A percentile compares a stretch with the other conserved stretches of the same genome.
phyloP scores from a whole-genome alignment of 805 yeast species.

The Teunomyces barrocoloradensis region DNA sequence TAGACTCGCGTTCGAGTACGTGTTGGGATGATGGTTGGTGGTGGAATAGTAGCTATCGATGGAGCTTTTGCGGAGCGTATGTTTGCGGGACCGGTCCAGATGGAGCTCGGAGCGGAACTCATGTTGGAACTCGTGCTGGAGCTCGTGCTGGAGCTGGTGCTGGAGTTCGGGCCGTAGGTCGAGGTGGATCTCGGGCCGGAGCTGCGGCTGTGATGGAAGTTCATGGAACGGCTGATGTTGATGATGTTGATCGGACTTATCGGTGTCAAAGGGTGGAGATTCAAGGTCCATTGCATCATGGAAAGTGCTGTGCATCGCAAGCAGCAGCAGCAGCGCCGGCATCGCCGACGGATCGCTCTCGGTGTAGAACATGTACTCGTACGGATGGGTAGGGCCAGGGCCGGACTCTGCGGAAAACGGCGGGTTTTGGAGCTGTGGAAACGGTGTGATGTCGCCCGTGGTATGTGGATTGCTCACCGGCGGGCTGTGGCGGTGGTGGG shows the following conservation, averaged over 20 bases:
- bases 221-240: no score
- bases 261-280: not conserved
- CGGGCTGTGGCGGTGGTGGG: no score
- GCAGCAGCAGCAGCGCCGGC: no score
- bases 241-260: not conserved
- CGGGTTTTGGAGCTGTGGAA: no score
- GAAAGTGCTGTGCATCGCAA: not conserved
- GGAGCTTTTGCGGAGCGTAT: slow-evolving; percentile 9
- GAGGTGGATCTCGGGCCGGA: not conserved
- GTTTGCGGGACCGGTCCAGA: not conserved
- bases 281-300: not conserved
- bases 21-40: slow-evolving; percentile 6
- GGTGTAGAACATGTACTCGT: no score
- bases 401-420: no score
- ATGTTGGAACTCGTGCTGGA: not conserved
- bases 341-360: no score
- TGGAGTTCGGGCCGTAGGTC: not conserved
- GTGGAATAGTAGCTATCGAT: slow-evolving; percentile 17
- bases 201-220: not conserved
- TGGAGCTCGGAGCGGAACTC: not conserved
- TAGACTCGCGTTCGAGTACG: slow-evolving; percentile 9
- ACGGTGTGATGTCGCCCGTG: no score
- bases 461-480: no score
- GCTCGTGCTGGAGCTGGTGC: not conserved
- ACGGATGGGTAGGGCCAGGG: no score